Conservation (phyloP, 192 early-diverging fungal genomes). For the Backusella australiensis region DNA sequence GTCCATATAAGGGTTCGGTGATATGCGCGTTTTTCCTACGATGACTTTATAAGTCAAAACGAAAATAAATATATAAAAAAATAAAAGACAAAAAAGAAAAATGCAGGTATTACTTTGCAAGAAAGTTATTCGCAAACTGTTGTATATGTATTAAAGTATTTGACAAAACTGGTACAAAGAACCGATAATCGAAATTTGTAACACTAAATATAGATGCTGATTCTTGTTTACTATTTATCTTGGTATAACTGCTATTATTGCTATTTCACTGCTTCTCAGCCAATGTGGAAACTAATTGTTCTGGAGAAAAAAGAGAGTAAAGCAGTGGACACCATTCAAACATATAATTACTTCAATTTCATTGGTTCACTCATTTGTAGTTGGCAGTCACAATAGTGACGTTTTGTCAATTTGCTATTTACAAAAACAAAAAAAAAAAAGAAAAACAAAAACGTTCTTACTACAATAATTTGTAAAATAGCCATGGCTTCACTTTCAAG, state of each 20-base stretch:
- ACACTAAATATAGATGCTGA: neutral
- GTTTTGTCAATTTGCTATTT: neutral
- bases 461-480: neutral
- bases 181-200: neutral
- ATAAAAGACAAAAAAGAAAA: neutral
- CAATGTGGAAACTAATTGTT: too few relatives aligned
- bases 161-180: neutral
- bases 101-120: neutral
- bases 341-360: neutral
- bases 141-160: neutral
- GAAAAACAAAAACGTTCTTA: neutral
- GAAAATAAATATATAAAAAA: too few relatives aligned
- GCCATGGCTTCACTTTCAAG: slow-evolving; percentile 16
- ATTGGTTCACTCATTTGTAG: neutral
- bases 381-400: neutral
- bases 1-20: neutral
- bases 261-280: too few relatives aligned
- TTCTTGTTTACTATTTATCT: too few relatives aligned
- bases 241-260: too few relatives aligned
- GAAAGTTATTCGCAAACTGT: neutral
- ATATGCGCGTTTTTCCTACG: neutral
- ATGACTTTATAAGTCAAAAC: neutral
- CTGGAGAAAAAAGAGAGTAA: too few relatives aligned
- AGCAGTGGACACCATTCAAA: neutral
- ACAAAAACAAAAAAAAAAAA: neutral